Percentiles rank a stretch among this genome's conserved stretches.
Conservation (phyloP, 2,329 filamentous ascomycete genomes). For the Fusarium siculi region DNA sequence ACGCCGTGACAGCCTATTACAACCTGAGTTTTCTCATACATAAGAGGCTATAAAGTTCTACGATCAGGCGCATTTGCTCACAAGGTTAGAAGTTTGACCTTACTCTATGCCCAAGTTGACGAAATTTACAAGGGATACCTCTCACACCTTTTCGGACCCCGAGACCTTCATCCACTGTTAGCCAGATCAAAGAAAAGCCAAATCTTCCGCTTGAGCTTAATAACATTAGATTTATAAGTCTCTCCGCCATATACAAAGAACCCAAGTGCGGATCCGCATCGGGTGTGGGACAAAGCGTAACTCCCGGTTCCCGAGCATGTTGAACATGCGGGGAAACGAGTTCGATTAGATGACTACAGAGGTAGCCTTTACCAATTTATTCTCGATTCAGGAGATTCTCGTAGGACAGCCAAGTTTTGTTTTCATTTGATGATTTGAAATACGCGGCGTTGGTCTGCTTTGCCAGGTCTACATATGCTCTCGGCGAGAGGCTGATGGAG, state of each 20-base stretch:
- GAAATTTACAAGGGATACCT: too few species aligned
- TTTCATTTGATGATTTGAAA: neutral
- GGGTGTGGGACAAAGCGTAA: constrained; percentile 11
- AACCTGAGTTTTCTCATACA: too few species aligned
- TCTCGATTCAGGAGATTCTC: neutral
- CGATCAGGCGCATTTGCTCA: neutral
- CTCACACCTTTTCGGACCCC: neutral
- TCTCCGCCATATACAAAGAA: neutral
- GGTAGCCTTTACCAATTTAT: neutral
- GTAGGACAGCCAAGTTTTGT: neutral
- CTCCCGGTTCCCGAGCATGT: constrained; percentile 10
- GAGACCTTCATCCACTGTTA: neutral
- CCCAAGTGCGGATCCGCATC: constrained; percentile 31
- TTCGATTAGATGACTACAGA: neutral
- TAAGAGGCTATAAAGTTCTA: neutral
- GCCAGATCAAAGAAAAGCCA: neutral
- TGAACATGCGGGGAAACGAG: constrained; percentile 17
- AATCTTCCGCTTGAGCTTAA: neutral
- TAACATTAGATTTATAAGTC: neutral
- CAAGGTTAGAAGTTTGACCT: neutral
- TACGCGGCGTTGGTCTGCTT: neutral
- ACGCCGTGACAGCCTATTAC: neutral
- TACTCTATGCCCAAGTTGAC: neutral
- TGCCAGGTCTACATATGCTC: neutral
- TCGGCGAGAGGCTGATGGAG: neutral